Evolutionary conservation across 2,329 filamentous ascomycete genomes (phyloP).

Genomic region (Xylaria arbuscula): DNA sequence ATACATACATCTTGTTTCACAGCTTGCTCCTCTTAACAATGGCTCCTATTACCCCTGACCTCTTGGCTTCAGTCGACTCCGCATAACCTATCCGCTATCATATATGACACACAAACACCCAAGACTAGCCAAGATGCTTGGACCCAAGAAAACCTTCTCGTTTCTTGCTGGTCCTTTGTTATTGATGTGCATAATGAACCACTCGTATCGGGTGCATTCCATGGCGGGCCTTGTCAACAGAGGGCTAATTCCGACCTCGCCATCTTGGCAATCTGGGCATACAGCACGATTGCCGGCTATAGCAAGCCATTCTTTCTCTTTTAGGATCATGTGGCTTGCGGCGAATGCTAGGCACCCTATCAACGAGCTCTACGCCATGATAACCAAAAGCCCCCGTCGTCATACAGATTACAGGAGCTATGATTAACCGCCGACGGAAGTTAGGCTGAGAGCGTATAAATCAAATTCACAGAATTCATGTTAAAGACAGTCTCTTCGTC

Average conservation of each 20-base stretch:
- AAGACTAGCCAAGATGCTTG: constrained; percentile 33
- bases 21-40: constrained; percentile 15
- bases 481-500: neutral
- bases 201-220: constrained; percentile 18
- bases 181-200: constrained; percentile 27
- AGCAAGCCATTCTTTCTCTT: constrained; percentile 23
- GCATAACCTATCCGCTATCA: constrained; percentile 31
- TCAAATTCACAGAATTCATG: neutral
- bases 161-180: constrained; percentile 18
- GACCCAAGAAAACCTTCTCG: constrained; percentile 15
- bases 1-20: constrained; percentile 9
- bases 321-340: constrained; percentile 33
- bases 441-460: constrained; percentile 13
- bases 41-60: constrained; percentile 2
- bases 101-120: constrained; percentile 29
- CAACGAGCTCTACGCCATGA: constrained; percentile 19
- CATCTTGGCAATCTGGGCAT: constrained; percentile 32
- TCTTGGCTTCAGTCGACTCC: constrained; percentile 27
- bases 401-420: neutral
- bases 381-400: constrained; percentile 17
- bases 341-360: constrained; percentile 12
- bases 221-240: constrained; percentile 12
- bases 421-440: constrained; percentile 6
- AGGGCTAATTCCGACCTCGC: constrained; percentile 28
- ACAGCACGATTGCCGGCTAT: constrained; percentile 28